Evolutionary conservation across 1,139 yeast genomes (phyloP).

Genomic region (Magnusiomyces sp.): DNA sequence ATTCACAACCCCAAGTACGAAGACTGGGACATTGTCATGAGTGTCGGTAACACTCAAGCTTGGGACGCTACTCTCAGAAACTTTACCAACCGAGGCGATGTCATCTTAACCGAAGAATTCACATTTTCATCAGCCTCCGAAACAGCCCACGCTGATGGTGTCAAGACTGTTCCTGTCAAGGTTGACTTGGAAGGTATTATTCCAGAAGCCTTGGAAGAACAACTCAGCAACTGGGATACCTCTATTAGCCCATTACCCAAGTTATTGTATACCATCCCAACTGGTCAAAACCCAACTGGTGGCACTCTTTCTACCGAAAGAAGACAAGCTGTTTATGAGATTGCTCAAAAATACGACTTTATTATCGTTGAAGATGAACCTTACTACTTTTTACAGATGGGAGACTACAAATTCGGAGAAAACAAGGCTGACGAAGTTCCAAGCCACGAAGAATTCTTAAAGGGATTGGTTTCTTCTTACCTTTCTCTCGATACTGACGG

Average conservation of each 20-base stretch:
- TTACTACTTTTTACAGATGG: constrained; percentile 89
- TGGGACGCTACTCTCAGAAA: constrained; percentile 84
- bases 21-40: constrained; percentile 57
- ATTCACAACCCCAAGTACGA: constrained; percentile 55
- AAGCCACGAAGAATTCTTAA: constrained; percentile 44
- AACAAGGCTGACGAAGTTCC: constrained; percentile 31
- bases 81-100: constrained; percentile 69
- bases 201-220: constrained; percentile 59
- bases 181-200: constrained; percentile 76
- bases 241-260: constrained; percentile 68
- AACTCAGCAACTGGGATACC: constrained; percentile 66
- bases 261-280: constrained; percentile 74
- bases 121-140: constrained; percentile 80
- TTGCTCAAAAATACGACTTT: constrained; percentile 73
- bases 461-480: constrained; percentile 70
- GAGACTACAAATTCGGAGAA: constrained; percentile 40
- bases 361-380: constrained; percentile 88
- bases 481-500: constrained; percentile 77
- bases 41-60: constrained; percentile 80
- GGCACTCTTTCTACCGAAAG: constrained; percentile 65
- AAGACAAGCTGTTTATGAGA: constrained; percentile 58
- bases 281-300: constrained; percentile 96
- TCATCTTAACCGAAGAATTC: constrained; percentile 73
- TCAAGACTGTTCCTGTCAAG: constrained; percentile 59
- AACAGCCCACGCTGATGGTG: constrained; percentile 67